phyloP scores from a whole-genome alignment of 306 rosid genomes.

The Castanopsis chinensis region DNA sequence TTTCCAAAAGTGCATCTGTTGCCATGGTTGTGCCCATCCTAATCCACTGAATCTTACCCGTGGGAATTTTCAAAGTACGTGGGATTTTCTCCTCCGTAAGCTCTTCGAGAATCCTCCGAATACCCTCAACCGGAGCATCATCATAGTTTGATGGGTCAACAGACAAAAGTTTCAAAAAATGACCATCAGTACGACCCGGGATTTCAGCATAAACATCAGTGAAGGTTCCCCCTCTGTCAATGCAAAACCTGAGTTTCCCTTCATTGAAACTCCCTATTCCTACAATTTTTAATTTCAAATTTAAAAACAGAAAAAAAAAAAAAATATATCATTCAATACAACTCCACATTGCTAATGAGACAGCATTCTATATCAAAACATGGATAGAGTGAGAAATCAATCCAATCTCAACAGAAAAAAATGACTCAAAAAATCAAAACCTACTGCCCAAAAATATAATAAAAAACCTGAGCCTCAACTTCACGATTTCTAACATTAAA shows the following conservation, averaged over 20 bases:
- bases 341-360: neutral
- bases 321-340: too few relatives aligned
- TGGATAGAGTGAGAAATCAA: neutral
- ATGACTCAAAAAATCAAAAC: too few relatives aligned
- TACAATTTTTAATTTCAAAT: neutral
- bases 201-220: conserved; percentile 90
- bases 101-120: conserved; percentile 79
- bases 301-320: neutral
- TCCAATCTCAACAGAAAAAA: too few relatives aligned
- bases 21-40: conserved; percentile 98
- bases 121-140: conserved; percentile 92
- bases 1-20: conserved; percentile 87
- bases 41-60: conserved; percentile 91
- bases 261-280: conserved; percentile 38
- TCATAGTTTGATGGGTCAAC: conserved; percentile 91
- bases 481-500: too few relatives aligned
- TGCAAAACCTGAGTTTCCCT: conserved; percentile 77
- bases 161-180: conserved; percentile 75
- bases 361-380: neutral
- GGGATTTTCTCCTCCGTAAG: conserved; percentile 51
- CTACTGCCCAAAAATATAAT: too few relatives aligned
- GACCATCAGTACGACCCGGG: conserved; percentile 70
- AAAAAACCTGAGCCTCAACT: too few relatives aligned
- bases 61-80: conserved; percentile 62
- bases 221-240: conserved; percentile 94